These are phyloP conservation scores for Ciborinia camelliae DNA, from an alignment of 2,329 filamentous ascomycete genomes.

Conservation along the genomic window DNA sequence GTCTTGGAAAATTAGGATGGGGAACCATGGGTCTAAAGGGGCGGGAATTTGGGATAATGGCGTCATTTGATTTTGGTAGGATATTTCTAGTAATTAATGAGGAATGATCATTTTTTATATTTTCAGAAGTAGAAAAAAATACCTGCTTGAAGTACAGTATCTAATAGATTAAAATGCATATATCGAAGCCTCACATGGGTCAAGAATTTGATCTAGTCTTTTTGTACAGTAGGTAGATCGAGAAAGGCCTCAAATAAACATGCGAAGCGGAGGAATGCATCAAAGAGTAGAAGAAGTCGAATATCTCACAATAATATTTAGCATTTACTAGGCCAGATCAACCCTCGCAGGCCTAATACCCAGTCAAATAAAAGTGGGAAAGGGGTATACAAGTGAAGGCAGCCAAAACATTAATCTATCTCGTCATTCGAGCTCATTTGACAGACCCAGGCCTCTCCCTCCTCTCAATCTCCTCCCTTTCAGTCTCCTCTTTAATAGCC, in stretches of 20 bases:
- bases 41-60: fast-evolving
- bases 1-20: neutral
- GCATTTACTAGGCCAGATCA: neutral
- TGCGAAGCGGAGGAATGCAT: too few relatives aligned
- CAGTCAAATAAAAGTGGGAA: neutral
- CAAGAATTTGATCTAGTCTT: too few relatives aligned
- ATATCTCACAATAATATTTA: too few relatives aligned
- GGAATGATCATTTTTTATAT: neutral
- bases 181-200: too few relatives aligned
- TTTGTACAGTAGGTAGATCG: too few relatives aligned
- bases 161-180: neutral
- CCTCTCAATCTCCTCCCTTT: neutral
- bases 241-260: too few relatives aligned
- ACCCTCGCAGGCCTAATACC: neutral
- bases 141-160: neutral
- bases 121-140: neutral
- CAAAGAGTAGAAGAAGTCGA: too few relatives aligned
- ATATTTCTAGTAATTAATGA: neutral
- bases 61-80: neutral
- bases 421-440: neutral
- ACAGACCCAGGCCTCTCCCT: neutral
- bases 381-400: neutral
- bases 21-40: neutral
- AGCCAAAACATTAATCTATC: neutral
- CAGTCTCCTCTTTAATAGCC: neutral